Conservation (phyloP, 495 filamentous ascomycete species). For the Beverwykella pulmonaria region DNA sequence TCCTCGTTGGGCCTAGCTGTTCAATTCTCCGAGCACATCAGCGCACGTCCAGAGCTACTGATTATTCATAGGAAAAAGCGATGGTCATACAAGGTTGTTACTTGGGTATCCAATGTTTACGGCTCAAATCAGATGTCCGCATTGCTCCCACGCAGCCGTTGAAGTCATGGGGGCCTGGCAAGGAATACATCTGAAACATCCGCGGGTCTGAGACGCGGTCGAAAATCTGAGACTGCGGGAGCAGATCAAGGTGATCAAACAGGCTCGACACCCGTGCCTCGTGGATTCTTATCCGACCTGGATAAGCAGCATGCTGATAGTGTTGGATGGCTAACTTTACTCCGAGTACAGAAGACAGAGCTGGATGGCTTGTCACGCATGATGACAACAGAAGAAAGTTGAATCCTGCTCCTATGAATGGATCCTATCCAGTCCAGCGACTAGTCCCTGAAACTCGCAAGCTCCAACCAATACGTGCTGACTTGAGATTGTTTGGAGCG, state of each 20-base stretch:
- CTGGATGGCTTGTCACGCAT: background rate
- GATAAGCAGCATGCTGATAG: conserved; percentile 2
- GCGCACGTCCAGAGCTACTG: background rate
- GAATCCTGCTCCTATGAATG: background rate
- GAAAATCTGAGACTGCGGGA: conserved; percentile 37
- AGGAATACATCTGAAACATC: conserved; percentile 35
- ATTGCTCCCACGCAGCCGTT: background rate
- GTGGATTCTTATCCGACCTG: conserved; percentile 14
- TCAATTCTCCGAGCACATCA: conserved; percentile 5
- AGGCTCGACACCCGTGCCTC: conserved; percentile 8
- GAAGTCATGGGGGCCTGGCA: conserved; percentile 23
- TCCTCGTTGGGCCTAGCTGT: background rate
- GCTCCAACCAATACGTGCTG: conserved; percentile 1
- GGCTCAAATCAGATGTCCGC: background rate
- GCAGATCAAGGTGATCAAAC: conserved; percentile 39
- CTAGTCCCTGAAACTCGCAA: background rate
- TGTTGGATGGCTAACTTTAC: background rate
- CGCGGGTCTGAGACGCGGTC: conserved; percentile 32
- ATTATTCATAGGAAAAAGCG: conserved; percentile 2
- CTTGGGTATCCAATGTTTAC: background rate
- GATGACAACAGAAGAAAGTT: conserved; percentile 4
- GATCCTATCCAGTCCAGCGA: background rate
- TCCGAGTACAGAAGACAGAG: background rate
- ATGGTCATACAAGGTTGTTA: background rate
- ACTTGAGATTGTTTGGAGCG: conserved; percentile 1